Percentiles rank a stretch among this genome's conserved stretches.
Conservation (phyloP, 2,329 filamentous ascomycete species). For the Septoria petroselini region DNA sequence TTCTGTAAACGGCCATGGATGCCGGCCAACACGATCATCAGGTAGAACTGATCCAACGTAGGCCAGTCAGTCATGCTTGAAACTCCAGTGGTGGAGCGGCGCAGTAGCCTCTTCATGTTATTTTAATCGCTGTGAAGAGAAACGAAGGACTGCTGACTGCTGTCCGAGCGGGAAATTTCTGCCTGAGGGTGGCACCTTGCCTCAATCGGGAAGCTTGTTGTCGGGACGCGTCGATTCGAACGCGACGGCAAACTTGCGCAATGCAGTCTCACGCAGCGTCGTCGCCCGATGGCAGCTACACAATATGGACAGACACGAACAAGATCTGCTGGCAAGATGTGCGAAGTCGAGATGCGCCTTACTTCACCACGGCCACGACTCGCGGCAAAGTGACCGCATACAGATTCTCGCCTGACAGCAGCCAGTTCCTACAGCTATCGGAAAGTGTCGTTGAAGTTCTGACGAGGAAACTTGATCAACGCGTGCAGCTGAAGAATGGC, state of each 20-base stretch:
- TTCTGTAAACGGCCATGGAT: too few species aligned
- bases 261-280: slow-evolving; percentile 17
- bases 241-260: slow-evolving; percentile 3
- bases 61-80: too few species aligned
- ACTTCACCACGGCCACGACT: slow-evolving; percentile 8
- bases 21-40: too few species aligned
- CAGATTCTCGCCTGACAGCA: slow-evolving; percentile 17
- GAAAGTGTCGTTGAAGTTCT: slow-evolving; percentile 34
- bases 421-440: slow-evolving; percentile 22
- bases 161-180: neutral
- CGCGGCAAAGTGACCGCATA: slow-evolving; percentile 9
- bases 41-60: too few species aligned
- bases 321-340: slow-evolving; percentile 18
- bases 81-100: too few species aligned
- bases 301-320: slow-evolving; percentile 14
- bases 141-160: too few species aligned
- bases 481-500: slow-evolving; percentile 48
- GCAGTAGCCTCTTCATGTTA: too few species aligned
- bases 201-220: neutral
- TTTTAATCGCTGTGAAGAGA: too few species aligned
- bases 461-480: slow-evolving; percentile 36
- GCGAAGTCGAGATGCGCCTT: slow-evolving; percentile 7
- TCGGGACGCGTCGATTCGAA: neutral
- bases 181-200: neutral
- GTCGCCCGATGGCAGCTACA: slow-evolving; percentile 20